Evolutionary conservation across 495 filamentous ascomycete genomes (phyloP), one percentile per base, ranked within the genome.

Genomic region (Hyaloscypha variabilis): DNA sequence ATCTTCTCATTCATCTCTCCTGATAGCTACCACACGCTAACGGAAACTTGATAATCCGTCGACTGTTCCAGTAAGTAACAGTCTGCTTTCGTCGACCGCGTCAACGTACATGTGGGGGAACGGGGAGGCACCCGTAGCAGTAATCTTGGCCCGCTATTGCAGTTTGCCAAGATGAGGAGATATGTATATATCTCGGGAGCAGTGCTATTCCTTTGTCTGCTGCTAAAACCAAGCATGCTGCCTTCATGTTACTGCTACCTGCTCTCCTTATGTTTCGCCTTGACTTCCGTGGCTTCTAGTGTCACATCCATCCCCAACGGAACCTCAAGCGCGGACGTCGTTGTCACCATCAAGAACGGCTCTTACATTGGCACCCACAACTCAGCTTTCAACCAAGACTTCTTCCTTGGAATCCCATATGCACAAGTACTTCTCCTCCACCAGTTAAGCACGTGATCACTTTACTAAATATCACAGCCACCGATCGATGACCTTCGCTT

Each of bases 351-450:
- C 1, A 66, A 64, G 29, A 83, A 82, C 68, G 78, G 80, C 54
- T 79, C 78, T 4, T 79, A 79, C 54, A 50, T 58, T 24, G 79
- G 80, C 0, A 55, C 77, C 1, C 69, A 76, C 65, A 77, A 72
- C 46, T 42, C 70, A 11, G 49, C 58, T n/a, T 80, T 78, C 61
- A 58, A 77, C 26, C 79, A 82, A 61, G 81, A 82, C 53, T 74
- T 77, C 60, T 83, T 82, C 64, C 69, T 81, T 25, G 79, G 79
- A 25, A 79, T 83, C 13, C 79, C 81, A 6, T 84, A 79, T 73
- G 76, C 80, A 29, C 77, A 81, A 51, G 62, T 68, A 24, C n/a
- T n/a, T n/a, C n/a, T n/a, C 25, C 42, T 65, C 13, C 72, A 13
- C 2, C 28, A 5, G n/a, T n/a, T n/a, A n/a, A n/a, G n/a, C n/a